Evolutionary conservation across 2,329 filamentous ascomycete genomes (phyloP).

Genomic region (Sclerotinia minor): DNA sequence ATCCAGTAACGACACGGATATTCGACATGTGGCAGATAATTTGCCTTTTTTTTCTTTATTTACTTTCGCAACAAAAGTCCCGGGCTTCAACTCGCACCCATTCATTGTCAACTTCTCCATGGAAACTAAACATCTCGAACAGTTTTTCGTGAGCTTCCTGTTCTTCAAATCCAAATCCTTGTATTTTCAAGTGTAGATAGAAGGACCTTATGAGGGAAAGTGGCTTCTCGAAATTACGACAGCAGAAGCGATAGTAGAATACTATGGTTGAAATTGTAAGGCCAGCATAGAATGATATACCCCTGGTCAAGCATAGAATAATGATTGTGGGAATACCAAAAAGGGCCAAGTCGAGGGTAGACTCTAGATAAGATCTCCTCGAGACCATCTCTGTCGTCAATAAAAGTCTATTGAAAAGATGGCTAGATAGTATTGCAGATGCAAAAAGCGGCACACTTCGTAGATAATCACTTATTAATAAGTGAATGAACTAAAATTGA

Average conservation of each 20-base stretch:
- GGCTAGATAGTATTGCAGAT: too few species aligned
- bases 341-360: not conserved
- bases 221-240: not conserved
- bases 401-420: not conserved
- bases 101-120: not conserved
- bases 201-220: too few species aligned
- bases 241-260: not conserved
- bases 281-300: not conserved
- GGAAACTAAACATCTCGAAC: too few species aligned
- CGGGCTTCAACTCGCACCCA: not conserved
- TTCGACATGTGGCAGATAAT: conserved; percentile 12
- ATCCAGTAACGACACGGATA: conserved; percentile 29
- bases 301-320: accelerated
- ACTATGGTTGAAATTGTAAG: too few species aligned
- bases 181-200: not conserved
- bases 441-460: not conserved
- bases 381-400: not conserved
- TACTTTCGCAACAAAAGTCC: not conserved
- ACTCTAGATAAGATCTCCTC: not conserved
- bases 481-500: not conserved
- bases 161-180: not conserved
- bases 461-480: not conserved
- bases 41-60: not conserved
- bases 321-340: not conserved
- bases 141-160: not conserved